A percentile compares a stretch with the other conserved stretches of the same genome.
Evolutionary conservation across 805 yeast genomes (phyloP).

Genomic region (Millerozyma acaciae): DNA sequence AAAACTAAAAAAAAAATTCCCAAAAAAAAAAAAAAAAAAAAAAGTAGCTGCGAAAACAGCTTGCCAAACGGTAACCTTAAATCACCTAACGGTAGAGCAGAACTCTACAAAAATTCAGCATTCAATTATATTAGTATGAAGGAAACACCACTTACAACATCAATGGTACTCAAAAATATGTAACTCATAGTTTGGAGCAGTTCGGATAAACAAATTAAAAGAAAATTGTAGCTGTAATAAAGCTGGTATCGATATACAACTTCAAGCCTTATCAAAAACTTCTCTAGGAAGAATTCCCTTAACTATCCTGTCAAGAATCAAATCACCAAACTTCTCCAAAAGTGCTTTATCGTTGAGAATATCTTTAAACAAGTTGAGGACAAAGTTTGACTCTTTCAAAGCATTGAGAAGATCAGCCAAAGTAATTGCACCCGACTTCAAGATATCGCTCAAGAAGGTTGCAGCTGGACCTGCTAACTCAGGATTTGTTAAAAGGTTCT

Average conservation of each 20-base stretch:
- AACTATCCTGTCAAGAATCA: slow-evolving; percentile 15
- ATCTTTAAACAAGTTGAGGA: slow-evolving; percentile 13
- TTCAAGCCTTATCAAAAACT: no score
- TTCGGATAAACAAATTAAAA: no score
- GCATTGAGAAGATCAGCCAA: slow-evolving; percentile 16
- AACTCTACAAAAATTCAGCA: no score
- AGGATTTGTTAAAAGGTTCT: slow-evolving; percentile 23
- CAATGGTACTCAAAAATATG: no score
- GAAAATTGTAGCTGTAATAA: no score
- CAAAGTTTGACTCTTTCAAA: slow-evolving; percentile 17
- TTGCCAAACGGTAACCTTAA: neutral
- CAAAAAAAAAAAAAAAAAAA: slow-evolving; percentile 1
- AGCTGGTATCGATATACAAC: no score
- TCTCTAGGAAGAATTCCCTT: slow-evolving; percentile 17
- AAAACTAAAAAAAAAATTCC: neutral
- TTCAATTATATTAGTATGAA: no score
- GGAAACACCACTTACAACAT: no score
- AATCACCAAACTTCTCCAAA: slow-evolving; percentile 14
- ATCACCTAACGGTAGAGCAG: no score
- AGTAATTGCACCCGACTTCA: slow-evolving; percentile 21
- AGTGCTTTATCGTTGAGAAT: slow-evolving; percentile 18
- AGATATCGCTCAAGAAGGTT: slow-evolving; percentile 18
- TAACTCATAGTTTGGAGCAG: no score
- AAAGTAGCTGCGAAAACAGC: slow-evolving; percentile 1
- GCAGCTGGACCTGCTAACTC: slow-evolving; percentile 25